phyloP scores from a whole-genome alignment of 805 yeast genomes.

The Priceomyces melissophilus region DNA sequence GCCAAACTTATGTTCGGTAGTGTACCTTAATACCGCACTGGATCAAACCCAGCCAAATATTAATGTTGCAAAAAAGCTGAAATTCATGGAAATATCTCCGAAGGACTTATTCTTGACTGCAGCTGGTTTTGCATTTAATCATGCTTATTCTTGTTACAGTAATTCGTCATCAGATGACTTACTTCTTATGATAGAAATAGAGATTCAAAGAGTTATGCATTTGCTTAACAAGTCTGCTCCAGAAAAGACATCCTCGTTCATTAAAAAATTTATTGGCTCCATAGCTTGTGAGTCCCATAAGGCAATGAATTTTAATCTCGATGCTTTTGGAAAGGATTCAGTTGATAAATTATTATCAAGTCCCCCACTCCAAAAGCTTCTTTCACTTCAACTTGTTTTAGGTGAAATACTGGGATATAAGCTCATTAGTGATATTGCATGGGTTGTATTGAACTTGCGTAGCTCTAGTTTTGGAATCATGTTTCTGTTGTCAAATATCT shows the following conservation, averaged over 20 bases:
- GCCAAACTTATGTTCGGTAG: constrained; percentile 47
- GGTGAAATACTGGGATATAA: constrained; percentile 40
- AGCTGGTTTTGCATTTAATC: constrained; percentile 61
- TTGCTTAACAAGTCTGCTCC: constrained; percentile 9
- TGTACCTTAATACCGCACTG: constrained; percentile 18
- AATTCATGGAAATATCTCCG: constrained; percentile 13
- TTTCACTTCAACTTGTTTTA: constrained; percentile 64
- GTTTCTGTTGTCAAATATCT: constrained; percentile 56
- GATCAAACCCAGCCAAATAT: constrained; percentile 14
- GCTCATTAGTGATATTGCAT: constrained; percentile 48
- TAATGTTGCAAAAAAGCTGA: constrained; percentile 17
- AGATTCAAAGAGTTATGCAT: constrained; percentile 27
- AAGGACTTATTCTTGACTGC: constrained; percentile 43
- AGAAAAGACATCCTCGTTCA: constrained; percentile 11
- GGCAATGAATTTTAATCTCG: constrained; percentile 70
- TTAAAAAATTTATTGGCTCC: constrained; percentile 30
- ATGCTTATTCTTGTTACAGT: constrained; percentile 68
- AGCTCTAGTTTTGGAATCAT: constrained; percentile 68
- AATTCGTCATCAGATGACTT: constrained; percentile 69
- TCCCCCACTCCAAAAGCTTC: constrained; percentile 72
- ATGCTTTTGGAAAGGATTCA: constrained; percentile 62
- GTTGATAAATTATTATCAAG: constrained; percentile 71
- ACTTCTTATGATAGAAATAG: constrained; percentile 51
- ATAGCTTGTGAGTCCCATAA: constrained; percentile 66
- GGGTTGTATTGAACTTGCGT: constrained; percentile 65